These are phyloP conservation scores for Clonostachys rosea DNA, from an alignment of 2,329 filamentous ascomycete genomes.

Conservation along the genomic window DNA sequence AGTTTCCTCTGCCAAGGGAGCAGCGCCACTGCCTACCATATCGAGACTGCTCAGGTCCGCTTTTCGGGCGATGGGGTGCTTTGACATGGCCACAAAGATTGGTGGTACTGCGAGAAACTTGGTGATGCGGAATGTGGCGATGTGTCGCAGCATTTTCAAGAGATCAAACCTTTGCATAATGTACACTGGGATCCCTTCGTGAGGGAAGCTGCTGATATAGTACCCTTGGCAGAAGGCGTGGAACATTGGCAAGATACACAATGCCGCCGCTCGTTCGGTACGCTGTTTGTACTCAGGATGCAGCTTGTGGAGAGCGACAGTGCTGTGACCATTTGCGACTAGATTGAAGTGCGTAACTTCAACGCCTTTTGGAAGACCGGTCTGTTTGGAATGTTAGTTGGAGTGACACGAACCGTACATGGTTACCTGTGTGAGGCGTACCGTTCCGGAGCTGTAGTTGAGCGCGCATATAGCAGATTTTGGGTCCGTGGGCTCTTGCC, in stretches of 20 bases:
- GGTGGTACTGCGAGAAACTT: constrained; percentile 67
- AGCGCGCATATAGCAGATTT: constrained; percentile 57
- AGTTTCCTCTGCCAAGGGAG: constrained; percentile 58
- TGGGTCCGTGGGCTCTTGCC: constrained; percentile 51
- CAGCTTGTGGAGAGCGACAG: constrained; percentile 34
- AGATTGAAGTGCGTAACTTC: constrained; percentile 76
- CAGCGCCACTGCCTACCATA: constrained; percentile 59
- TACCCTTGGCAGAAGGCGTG: constrained; percentile 70
- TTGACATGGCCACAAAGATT: constrained; percentile 68
- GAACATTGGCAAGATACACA: constrained; percentile 67
- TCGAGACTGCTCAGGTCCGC: constrained; percentile 67
- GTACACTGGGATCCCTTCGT: constrained; percentile 62
- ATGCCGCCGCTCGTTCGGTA: constrained; percentile 13
- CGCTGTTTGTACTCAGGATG: constrained; percentile 42
- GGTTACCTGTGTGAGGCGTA: constrained; percentile 6
- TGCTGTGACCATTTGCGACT: constrained; percentile 64
- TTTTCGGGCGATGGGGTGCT: constrained; percentile 59
- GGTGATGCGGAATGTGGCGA: constrained; percentile 66
- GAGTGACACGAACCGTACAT: neutral
- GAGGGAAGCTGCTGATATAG: constrained; percentile 56
- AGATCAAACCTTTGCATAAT: constrained; percentile 79
- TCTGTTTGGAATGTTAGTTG: constrained; percentile 24
- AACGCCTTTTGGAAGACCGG: constrained; percentile 80
- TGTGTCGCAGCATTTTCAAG: constrained; percentile 61
- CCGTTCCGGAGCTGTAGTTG: constrained; percentile 74